These are phyloP conservation scores for Tolypocladium sp. DNA, from an alignment of 2,329 filamentous ascomycete species.

Conservation along the genomic window DNA sequence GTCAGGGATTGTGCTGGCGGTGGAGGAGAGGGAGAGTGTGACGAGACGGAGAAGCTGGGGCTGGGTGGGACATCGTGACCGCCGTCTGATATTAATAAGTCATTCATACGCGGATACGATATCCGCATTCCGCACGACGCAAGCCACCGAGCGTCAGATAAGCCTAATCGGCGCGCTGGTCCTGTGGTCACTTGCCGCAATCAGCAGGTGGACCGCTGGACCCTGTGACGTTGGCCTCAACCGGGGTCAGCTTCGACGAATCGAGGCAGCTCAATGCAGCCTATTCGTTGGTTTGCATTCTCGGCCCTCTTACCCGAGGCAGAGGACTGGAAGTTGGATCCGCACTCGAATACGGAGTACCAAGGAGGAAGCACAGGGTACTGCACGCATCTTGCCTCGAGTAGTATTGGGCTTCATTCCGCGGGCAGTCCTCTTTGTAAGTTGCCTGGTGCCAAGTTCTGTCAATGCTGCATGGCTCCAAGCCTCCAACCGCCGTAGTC, in stretches of 20 bases:
- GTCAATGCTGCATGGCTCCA: too few relatives aligned
- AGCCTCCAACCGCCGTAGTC: too few relatives aligned
- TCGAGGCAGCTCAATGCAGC: not conserved
- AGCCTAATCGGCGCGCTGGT: not conserved
- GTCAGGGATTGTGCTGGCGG: not conserved
- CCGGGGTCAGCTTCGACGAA: not conserved
- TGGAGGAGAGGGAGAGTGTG: not conserved
- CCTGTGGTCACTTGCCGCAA: not conserved
- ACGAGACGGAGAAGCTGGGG: not conserved
- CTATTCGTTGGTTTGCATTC: not conserved
- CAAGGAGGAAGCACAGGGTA: too few relatives aligned
- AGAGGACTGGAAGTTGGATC: too few relatives aligned
- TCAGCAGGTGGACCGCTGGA: not conserved
- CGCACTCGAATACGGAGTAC: too few relatives aligned
- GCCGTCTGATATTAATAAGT: not conserved
- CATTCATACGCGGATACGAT: not conserved
- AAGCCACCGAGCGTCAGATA: not conserved
- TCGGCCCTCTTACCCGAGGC: too few relatives aligned
- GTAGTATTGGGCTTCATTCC: too few relatives aligned
- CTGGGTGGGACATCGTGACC: not conserved
- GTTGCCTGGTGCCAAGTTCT: too few relatives aligned
- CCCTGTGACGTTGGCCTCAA: not conserved
- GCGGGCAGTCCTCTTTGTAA: too few relatives aligned
- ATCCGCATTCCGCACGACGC: not conserved
- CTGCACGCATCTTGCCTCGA: too few relatives aligned